Percentiles rank a stretch among this genome's conserved stretches.
Evolutionary conservation across 1,284 basidiomycete genomes (phyloP).

Genomic region (Boletus mariae): DNA sequence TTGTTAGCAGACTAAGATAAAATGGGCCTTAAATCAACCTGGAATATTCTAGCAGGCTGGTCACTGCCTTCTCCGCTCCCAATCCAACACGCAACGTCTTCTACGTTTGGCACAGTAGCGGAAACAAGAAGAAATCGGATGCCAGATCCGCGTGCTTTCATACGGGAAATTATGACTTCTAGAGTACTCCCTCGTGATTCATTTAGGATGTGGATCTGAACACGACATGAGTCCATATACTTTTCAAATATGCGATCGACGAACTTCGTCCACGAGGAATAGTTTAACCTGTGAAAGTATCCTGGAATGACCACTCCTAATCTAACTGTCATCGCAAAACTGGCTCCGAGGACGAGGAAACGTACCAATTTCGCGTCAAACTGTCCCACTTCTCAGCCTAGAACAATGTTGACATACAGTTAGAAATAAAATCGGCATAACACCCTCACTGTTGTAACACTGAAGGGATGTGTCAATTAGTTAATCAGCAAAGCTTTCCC

Average conservation of each 20-base stretch:
- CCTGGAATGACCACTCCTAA: conserved; percentile 60
- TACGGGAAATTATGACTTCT: conserved; percentile 91
- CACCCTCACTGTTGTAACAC: conserved; percentile 68
- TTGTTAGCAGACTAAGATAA: not conserved
- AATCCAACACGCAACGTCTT: conserved; percentile 89
- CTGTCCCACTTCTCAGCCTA: conserved; percentile 96
- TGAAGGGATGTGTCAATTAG: conserved; percentile 25
- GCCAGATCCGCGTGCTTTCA: conserved; percentile 69
- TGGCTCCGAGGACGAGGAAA: conserved; percentile 1
- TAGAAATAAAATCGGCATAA: not conserved
- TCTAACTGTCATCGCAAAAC: conserved; percentile 10
- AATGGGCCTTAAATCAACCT: conserved; percentile 43
- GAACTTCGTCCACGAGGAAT: conserved; percentile 89
- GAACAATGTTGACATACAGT: conserved; percentile 6
- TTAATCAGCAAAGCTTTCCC: conserved; percentile 4
- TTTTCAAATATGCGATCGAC: conserved; percentile 10
- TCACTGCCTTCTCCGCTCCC: conserved; percentile 41
- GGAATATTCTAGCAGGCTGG: conserved; percentile 64
- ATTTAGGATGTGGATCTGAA: conserved; percentile 86
- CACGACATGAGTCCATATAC: not conserved
- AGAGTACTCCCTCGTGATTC: conserved; percentile 87
- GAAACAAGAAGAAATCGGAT: conserved; percentile 88
- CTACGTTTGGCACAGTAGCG: conserved; percentile 91
- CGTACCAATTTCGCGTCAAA: conserved; percentile 81
- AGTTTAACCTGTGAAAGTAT: conserved; percentile 70